Conservation (phyloP, 495 filamentous ascomycete species). For the Lineolata rhizophorae region DNA sequence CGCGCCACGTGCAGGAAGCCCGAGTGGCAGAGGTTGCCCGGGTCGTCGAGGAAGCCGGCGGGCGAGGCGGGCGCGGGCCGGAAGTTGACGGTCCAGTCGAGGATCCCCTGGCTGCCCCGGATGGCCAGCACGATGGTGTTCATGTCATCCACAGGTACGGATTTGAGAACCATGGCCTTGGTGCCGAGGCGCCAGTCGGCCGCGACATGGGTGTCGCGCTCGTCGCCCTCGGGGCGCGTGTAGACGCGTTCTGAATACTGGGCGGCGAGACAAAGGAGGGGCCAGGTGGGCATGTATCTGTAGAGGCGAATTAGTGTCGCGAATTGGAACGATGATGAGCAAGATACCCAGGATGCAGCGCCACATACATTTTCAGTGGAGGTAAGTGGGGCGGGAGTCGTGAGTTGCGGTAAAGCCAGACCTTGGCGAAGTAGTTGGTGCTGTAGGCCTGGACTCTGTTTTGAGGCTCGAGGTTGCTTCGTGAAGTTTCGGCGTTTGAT, state of each 20-base stretch:
- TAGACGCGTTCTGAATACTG: conserved; percentile 54
- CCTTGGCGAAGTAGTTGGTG: conserved; percentile 50
- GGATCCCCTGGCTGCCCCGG: conserved; percentile 52
- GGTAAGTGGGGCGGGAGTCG: conserved; percentile 43
- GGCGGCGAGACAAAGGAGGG: conserved; percentile 50
- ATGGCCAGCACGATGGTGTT: conserved; percentile 64
- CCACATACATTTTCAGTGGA: conserved; percentile 37
- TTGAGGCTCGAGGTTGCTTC: not conserved
- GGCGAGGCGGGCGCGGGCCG: conserved; percentile 40
- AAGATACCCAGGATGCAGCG: not conserved
- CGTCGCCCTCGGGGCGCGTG: conserved; percentile 31
- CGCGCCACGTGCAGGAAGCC: conserved; percentile 56
- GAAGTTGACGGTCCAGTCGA: conserved; percentile 71
- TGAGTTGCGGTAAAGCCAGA: conserved; percentile 58
- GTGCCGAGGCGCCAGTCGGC: conserved; percentile 49
- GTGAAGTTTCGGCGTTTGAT: not conserved
- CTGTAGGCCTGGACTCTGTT: conserved; percentile 10
- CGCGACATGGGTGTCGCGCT: conserved; percentile 40
- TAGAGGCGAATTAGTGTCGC: not conserved
- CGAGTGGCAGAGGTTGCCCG: conserved; percentile 51
- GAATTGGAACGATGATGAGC: not conserved
- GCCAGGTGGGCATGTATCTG: conserved; percentile 46
- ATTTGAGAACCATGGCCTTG: conserved; percentile 70
- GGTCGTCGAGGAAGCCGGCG: conserved; percentile 48
- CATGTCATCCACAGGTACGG: conserved; percentile 48